Conservation (phyloP, 2,329 filamentous ascomycete species). For the Aspergillus tubingensis region DNA sequence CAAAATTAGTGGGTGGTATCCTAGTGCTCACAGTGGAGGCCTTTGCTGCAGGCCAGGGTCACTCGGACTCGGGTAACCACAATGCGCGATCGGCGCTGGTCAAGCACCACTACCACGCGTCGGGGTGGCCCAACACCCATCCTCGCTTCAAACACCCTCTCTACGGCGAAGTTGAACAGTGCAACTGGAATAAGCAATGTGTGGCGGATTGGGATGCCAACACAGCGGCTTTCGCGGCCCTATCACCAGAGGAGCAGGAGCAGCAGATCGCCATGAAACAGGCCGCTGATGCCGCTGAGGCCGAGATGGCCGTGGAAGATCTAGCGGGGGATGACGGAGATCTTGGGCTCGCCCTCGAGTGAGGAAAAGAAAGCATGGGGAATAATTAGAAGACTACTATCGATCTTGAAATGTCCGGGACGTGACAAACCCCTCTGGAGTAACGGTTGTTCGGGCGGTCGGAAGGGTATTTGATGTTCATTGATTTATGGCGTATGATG, state of each 20-base stretch:
- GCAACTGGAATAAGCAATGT: slow-evolving; percentile 19
- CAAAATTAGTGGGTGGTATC: slow-evolving; percentile 64
- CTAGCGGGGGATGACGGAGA: background rate
- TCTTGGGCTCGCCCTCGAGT: background rate
- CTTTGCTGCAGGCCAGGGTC: slow-evolving; percentile 71
- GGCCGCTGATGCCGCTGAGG: slow-evolving; percentile 2
- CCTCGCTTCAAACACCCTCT: slow-evolving; percentile 16
- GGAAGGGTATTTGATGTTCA: background rate
- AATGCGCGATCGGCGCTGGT: slow-evolving; percentile 66
- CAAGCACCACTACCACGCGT: slow-evolving; percentile 75
- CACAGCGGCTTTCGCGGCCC: slow-evolving; percentile 12
- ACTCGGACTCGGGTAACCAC: slow-evolving; percentile 72
- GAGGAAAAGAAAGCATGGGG: background rate
- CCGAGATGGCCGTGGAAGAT: background rate
- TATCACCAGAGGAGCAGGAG: slow-evolving; percentile 14
- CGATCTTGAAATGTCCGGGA: background rate
- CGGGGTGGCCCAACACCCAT: slow-evolving; percentile 59
- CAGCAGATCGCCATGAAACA: slow-evolving; percentile 15
- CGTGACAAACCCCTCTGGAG: background rate
- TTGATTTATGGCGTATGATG: too few species aligned
- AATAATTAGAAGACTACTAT: background rate
- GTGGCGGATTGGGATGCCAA: slow-evolving; percentile 15
- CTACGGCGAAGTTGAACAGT: slow-evolving; percentile 16
- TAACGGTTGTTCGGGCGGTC: background rate
- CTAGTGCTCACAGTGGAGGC: slow-evolving; percentile 71